Conservation (phyloP, 768 basidiomycete species). For the Phaffia tasmanica region DNA sequence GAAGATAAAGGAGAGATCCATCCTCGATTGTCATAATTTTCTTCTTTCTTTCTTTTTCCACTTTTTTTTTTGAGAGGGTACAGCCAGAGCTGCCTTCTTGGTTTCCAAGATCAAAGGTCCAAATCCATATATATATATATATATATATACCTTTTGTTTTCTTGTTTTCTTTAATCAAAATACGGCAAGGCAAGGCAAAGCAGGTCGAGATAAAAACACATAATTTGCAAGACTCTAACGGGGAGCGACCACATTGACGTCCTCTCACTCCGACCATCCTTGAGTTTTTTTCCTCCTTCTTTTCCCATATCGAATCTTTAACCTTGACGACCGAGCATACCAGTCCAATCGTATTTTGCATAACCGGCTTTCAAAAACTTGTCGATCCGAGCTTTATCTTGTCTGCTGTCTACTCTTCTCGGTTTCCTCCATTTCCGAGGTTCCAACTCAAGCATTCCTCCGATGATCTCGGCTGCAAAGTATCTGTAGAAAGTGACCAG, state of each 20-base stretch:
- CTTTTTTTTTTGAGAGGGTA: no score
- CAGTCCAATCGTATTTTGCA: slow-evolving; percentile 45
- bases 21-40: slow-evolving; percentile 14
- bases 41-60: no score
- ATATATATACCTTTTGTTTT: no score
- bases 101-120: no score
- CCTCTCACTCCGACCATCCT: not conserved
- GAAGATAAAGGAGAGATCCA: slow-evolving; percentile 19
- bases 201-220: no score
- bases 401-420: slow-evolving; percentile 55
- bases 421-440: slow-evolving; percentile 77
- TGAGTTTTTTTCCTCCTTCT: slow-evolving; percentile 1
- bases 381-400: slow-evolving; percentile 58
- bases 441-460: slow-evolving; percentile 77
- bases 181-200: no score
- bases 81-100: no score
- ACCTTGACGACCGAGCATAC: slow-evolving; percentile 4
- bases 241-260: no score
- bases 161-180: no score
- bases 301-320: slow-evolving; percentile 29
- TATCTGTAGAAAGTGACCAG: slow-evolving; percentile 47
- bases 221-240: no score
- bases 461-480: slow-evolving; percentile 91
- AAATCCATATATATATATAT: no score
- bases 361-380: slow-evolving; percentile 60